phyloP scores from a whole-genome alignment of 2,329 filamentous ascomycete genomes.

The Colletotrichum limetticola region DNA sequence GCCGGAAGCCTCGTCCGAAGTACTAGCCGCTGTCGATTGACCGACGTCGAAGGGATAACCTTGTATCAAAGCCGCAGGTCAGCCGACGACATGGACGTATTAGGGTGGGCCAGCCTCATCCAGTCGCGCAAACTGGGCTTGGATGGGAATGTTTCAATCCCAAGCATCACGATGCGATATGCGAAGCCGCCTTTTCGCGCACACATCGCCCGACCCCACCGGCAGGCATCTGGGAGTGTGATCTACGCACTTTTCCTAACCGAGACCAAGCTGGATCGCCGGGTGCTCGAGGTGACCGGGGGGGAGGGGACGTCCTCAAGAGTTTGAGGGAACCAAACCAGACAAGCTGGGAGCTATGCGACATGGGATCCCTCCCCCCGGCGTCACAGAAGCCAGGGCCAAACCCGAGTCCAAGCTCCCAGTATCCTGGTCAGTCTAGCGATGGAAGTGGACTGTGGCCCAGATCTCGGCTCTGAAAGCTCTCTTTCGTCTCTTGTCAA shows the following conservation, averaged over 20 bases:
- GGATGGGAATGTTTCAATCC: conserved; percentile 34
- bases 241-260: conserved; percentile 32
- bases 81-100: conserved; percentile 6
- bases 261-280: conserved; percentile 30
- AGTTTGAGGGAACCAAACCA: neutral
- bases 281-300: neutral
- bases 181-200: conserved; percentile 6
- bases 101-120: conserved; percentile 25
- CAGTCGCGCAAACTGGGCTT: conserved; percentile 12
- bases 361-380: conserved; percentile 5
- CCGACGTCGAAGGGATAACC: conserved; percentile 27
- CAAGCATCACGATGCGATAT: conserved; percentile 30
- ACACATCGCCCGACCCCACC: conserved; percentile 15
- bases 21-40: conserved; percentile 27
- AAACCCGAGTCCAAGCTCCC: conserved; percentile 10
- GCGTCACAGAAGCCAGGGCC: conserved; percentile 11
- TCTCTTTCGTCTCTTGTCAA: neutral
- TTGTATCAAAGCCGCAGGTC: conserved; percentile 19
- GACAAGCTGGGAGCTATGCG: neutral
- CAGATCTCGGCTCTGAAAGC: conserved; percentile 1
- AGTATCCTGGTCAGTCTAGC: conserved; percentile 7
- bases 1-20: conserved; percentile 24
- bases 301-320: neutral
- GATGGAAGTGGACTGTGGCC: neutral
- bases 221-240: conserved; percentile 22